Evolutionary conservation across 257 asterid genomes (phyloP), one percentile per base, ranked within the genome.

Genomic region (Mentha longifolia): DNA sequence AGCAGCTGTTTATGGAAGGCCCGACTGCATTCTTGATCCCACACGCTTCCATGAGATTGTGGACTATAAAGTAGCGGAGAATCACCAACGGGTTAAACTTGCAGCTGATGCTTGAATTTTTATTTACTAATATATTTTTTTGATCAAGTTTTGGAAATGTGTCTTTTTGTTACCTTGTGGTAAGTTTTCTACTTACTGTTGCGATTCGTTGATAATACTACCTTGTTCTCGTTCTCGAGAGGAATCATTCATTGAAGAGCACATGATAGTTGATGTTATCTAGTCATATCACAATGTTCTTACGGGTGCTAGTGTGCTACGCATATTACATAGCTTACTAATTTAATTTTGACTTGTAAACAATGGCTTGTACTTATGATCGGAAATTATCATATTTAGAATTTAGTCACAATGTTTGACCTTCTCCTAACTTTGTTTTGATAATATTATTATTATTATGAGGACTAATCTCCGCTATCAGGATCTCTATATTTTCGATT

Each of bases 1-100:
- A 68, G 99, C 98, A 9, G 85, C 95, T 3, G 97, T 94, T 1
- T 94, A 91, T 50, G 99, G 97, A 22, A 80, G 96, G 11, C 90
- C 96, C 0, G 92, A 91, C 62, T 94, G 99, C n/a, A 82, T 82
- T 56, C 78, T 94, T 55, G 96, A 92, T 78, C 56, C 88, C 3
- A 76, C 77, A 52, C 62, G 91, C 56, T 94, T 94, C 75, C 74
- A 64, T 67, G 97, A 94, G 82, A 76, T 94, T 35, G 95, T 94
- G 42, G 93, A 89, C 61, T 91, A 88, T 77, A 94, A 91, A 83
- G 96, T 89, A 1, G 80, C 76, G 0, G 99, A 94, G 83, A 98
- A 94, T 81, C 80, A 88, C 64, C 97, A 91, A 84, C 84, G 99
- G 74, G 64, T 80, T 31, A 87, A 85, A 76, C 86, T 94, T 55